These are phyloP conservation scores for Botrytis porri DNA, from an alignment of 2,329 filamentous ascomycete genomes.

Conservation along the genomic window DNA sequence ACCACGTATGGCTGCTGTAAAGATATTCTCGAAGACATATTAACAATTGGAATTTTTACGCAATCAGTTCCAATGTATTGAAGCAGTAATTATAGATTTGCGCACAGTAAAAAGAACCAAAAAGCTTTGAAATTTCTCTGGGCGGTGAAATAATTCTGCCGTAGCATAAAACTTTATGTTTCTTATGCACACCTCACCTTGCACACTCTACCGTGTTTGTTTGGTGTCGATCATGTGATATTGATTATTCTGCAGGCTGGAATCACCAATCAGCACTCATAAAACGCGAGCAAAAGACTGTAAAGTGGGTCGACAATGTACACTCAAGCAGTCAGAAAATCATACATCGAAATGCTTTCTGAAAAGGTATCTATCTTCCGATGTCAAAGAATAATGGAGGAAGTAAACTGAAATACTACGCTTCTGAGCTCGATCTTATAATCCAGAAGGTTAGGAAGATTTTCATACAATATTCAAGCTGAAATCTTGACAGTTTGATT, in stretches of 20 bases:
- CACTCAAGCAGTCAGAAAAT: not conserved
- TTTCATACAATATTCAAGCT: not conserved
- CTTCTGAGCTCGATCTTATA: rapidly evolving
- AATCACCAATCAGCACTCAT: not conserved
- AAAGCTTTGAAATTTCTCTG: slow-evolving; percentile 19
- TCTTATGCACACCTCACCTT: not conserved
- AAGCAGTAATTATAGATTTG: slow-evolving; percentile 1
- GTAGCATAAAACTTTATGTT: not conserved
- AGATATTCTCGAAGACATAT: slow-evolving; percentile 50
- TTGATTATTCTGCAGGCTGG: too few relatives aligned
- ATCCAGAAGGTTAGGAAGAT: not conserved
- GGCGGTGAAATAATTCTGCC: slow-evolving; percentile 23
- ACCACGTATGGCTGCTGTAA: slow-evolving; percentile 64
- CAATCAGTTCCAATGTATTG: slow-evolving; percentile 4
- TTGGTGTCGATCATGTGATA: not conserved
- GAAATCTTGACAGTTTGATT: not conserved
- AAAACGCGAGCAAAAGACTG: not conserved
- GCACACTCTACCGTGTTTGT: not conserved
- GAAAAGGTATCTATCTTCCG: not conserved
- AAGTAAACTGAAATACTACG: not conserved
- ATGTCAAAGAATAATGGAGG: not conserved
- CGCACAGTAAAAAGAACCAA: slow-evolving; percentile 7
- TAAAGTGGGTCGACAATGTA: not conserved
- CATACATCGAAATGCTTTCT: not conserved
- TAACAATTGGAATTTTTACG: slow-evolving; percentile 2